Evolutionary conservation across 2,329 filamentous ascomycete genomes (phyloP), one percentile per base, ranked within the genome.

Genomic region (Scortechinia acanthostroma): DNA sequence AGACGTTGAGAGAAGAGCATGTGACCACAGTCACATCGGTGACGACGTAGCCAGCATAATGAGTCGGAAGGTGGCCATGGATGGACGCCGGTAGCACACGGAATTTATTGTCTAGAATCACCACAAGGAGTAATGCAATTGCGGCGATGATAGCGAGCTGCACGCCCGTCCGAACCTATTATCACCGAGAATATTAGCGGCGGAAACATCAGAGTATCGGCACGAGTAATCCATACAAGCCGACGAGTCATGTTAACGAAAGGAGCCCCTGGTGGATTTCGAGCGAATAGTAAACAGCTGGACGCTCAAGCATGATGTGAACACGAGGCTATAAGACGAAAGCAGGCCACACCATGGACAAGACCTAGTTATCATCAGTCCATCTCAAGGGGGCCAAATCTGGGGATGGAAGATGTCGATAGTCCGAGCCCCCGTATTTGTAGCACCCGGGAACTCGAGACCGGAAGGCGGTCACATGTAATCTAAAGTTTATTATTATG

Each of bases 21-120:
- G 73, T 77, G 22, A 74, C 70, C 47, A 88, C 68, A 3, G 76
- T 83, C 44, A 88, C 71, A 63, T 88, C 84, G 46, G 81, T 87
- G 54, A 88, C 77, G 52, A 87, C 76, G 47, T 79, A 71, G 49
- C 83, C 83, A 37, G 80, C 71, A 55, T 86, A 81, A 60, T 87
- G 83, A 43, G 73, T 71, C 14, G 83, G 84, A 23, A 87, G 70
- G 53, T 81, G 76, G 59, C 73, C 77, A 64, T 88, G 84, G 51
- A 88, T 78, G 22, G 78, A 73, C 49, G 74, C 71, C 17, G 84
- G 84, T 35, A 88, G 73, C 46, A 88, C 78, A 46, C 79, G 73
- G 63, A 84, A 86, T 54, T 72, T 74, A 55, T 73, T 81, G 62
- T 88, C 84, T 59, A 88, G 74, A 55, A 87, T 69, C 58, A 83